Evolutionary conservation across 2,329 filamentous ascomycete species (phyloP), one percentile per base, ranked within the genome.

Genomic region (Penicillium corylophilum): DNA sequence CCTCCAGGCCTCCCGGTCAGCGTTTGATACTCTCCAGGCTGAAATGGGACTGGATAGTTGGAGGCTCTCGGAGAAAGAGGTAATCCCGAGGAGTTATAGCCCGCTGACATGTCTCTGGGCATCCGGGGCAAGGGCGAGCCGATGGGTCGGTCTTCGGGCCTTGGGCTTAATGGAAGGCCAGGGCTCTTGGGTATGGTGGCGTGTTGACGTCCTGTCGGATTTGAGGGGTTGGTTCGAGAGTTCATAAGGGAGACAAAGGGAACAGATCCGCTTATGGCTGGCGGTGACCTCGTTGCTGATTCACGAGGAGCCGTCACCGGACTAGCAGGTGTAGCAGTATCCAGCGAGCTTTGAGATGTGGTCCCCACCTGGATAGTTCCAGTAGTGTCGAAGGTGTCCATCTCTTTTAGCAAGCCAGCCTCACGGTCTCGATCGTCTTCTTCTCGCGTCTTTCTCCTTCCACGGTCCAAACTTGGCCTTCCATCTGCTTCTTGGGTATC

Each of bases 381-480:
- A 18, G 33, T 26, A 18, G 55, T 48, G 15, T 38, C 49, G 6
- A 41, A 44, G 2, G 38, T 57, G 76, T 79, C 66, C 81, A 85
- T 69, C 80, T 86, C 77, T 88, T 90, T 83, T 44, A 81, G 80
- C 42, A 82, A 68, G 1, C 82, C 83, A n/a, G 85, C 70, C 66
- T 93, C 89, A 43, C 92, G 84, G 48, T 90, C 82, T 48, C 81
- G 80, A 60, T 96, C 90, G 64, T 96, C 92, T 55, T 96, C 90
- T 68, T 93, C 90, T 46, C 92, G 82, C 2, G 91, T 96, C 70
- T 88, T 90, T 61, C 90, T 81, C 53, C 91, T 83, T 8, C 91
- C 93, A 55, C 92, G 82, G 46, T 84, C 74, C 31, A 80, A 73
- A 5, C 73, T 68, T 0, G 80, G 76, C 44, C 86, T 76, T 56